Conservation (phyloP, 768 basidiomycete species). For the Psilocybe tampanensis region DNA sequence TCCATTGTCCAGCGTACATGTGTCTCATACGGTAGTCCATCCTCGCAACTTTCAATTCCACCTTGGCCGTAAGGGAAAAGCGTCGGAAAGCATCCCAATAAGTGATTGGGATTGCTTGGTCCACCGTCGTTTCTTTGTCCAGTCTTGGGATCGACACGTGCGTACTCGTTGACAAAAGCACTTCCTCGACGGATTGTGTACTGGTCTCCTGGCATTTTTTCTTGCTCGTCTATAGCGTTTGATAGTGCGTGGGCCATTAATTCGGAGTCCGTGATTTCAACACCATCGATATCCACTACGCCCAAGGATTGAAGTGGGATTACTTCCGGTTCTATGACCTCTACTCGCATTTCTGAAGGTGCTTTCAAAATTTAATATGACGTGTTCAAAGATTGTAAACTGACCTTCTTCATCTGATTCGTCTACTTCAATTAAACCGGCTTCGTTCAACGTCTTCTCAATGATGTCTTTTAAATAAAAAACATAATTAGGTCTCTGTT, state of each 20-base stretch:
- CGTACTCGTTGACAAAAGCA: constrained; percentile 31
- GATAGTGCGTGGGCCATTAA: constrained; percentile 24
- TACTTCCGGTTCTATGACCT: no score
- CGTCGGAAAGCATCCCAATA: constrained; percentile 29
- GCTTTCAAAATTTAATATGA: no score
- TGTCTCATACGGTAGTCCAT: constrained; percentile 26
- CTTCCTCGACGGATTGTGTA: constrained; percentile 16
- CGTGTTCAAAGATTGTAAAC: no score
- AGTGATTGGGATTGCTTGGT: constrained; percentile 26
- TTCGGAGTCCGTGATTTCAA: constrained; percentile 12
- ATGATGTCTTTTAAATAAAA: no score
- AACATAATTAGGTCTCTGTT: no score
- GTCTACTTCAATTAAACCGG: no score
- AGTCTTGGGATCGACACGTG: constrained; percentile 3
- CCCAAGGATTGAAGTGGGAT: constrained; percentile 24
- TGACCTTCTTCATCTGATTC: no score
- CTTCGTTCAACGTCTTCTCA: no score
- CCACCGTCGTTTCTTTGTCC: constrained; percentile 22
- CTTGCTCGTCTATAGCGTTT: constrained; percentile 1
- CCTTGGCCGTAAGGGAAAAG: constrained; percentile 40
- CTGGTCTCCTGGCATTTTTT: background rate
- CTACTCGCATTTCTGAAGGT: no score
- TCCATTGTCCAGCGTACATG: constrained; percentile 32
- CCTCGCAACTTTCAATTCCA: constrained; percentile 13
- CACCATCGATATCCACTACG: constrained; percentile 20